A percentile compares a stretch with the other conserved stretches of the same genome.
Conservation (phyloP, 2,329 filamentous ascomycete genomes). For the Passalora sequoiae region DNA sequence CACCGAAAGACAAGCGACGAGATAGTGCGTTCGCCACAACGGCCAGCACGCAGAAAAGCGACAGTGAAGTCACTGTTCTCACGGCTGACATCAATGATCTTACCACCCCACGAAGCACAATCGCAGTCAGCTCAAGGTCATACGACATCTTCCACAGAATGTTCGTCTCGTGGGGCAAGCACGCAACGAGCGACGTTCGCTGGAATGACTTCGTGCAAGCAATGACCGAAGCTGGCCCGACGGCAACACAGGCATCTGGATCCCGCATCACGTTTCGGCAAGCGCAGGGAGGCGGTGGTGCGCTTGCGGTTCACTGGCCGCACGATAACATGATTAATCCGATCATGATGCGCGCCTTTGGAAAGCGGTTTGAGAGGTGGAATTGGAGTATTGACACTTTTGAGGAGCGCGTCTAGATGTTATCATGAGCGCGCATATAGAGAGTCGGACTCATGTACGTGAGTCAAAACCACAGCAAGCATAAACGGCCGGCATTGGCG, state of each 20-base stretch:
- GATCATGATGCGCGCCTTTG: neutral
- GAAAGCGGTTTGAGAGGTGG: neutral
- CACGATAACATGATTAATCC: conserved; percentile 4
- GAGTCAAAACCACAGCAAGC: too few species aligned
- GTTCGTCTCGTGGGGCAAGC: conserved; percentile 7
- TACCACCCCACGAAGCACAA: neutral
- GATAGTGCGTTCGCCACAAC: neutral
- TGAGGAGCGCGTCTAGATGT: too few species aligned
- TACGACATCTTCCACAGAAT: conserved; percentile 6
- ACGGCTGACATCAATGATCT: neutral
- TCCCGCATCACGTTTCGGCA: conserved; percentile 3
- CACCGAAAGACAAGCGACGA: conserved; percentile 5
- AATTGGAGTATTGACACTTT: neutral
- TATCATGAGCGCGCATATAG: too few species aligned
- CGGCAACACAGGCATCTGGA: neutral
- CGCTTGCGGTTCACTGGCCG: conserved; percentile 6
- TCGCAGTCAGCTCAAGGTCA: neutral
- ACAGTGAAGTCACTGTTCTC: neutral
- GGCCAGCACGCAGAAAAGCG: neutral
- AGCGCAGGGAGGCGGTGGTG: conserved; percentile 1
- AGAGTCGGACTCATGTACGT: too few species aligned
- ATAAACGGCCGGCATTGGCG: too few species aligned
- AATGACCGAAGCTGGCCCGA: conserved; percentile 2
- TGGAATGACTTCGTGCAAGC: conserved; percentile 8
- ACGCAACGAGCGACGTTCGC: conserved; percentile 1